Base-by-base conservation (phyloP, 2,329 filamentous ascomycete genomes). In the Paecilomyces fulvus region DNA sequence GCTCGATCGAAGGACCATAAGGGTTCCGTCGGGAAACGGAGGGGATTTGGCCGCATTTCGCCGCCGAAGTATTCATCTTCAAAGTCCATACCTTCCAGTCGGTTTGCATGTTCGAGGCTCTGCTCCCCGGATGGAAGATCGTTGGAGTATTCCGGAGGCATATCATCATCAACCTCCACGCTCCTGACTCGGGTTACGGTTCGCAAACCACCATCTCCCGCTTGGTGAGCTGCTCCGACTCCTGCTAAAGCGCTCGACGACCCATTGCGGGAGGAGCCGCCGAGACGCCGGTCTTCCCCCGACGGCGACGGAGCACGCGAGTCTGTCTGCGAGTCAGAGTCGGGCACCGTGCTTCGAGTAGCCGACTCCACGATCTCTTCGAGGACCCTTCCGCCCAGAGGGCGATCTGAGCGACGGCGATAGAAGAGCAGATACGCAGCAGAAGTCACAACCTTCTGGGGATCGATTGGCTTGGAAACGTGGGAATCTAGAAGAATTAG, bases 351-450 rank as follows among this genome's bases (percentile, higher is more conserved):
- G 52, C 73, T 70, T 54, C 79, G 74, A 58, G 81, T 80, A 60
- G 82, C 88, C 55, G 80, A 78, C 54, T 85, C 81, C 55, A 89
- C 78, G 52, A 96, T 84, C 61, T 86, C 78, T 63, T 86, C 82
- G 58, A 96, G 86, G 53, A 82, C 82, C 49, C 86, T 80, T 25
- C 92, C 92, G 56, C 94, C 94, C 62, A 99, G 83, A 60, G 90
- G 88, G 59, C 74, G 75, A 7, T 82, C 79, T 4, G 90, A 90
- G 61, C 90, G 87, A 56, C 94, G 88, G 46, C 94, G 89, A 75
- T 99, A 99, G 79, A 99, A 99, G 31, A 99, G 80, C 10, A 99
- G 81, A 73, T 99, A 99, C 0, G 94, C 94, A 20, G 88, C 86
- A 14, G 83, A 75, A 3, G 89, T 88, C 4, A 95, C 83, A 8